Conservation (phyloP, 805 yeast genomes). For the Saccharomycopsis microspora region DNA sequence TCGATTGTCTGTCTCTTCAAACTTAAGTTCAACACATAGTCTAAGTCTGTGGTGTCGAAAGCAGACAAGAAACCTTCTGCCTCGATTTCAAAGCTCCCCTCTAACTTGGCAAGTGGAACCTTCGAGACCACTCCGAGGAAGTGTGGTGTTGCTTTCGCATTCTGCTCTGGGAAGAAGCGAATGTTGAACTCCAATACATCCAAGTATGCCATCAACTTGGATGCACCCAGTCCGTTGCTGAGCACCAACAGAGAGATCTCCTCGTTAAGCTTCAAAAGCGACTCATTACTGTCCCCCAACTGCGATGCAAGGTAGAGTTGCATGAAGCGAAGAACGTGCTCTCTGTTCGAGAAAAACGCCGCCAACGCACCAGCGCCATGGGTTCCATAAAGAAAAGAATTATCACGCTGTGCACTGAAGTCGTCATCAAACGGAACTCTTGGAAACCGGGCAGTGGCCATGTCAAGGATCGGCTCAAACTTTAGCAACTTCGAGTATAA, state of each 20-base stretch:
- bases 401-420: constrained; percentile 17
- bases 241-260: constrained; percentile 45
- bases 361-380: constrained; percentile 36
- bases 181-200: constrained; percentile 56
- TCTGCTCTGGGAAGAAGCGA: constrained; percentile 20
- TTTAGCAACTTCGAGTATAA: constrained; percentile 20
- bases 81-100: too few relatives aligned
- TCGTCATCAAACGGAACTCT: background rate
- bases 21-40: constrained; percentile 4
- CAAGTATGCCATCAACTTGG: constrained; percentile 56
- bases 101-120: background rate
- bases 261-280: constrained; percentile 38
- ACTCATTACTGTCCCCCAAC: constrained; percentile 25
- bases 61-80: background rate
- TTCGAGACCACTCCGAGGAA: background rate
- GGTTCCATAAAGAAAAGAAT: background rate
- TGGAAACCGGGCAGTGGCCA: background rate
- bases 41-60: background rate
- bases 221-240: constrained; percentile 54
- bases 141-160: background rate
- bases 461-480: background rate
- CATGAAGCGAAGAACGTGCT: constrained; percentile 49
- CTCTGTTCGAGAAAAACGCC: constrained; percentile 51
- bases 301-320: constrained; percentile 63
- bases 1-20: constrained; percentile 1